These are phyloP conservation scores for Paramecium pentaurelia DNA, from an alignment of 73 alveolate species.

Conservation along the genomic window DNA sequence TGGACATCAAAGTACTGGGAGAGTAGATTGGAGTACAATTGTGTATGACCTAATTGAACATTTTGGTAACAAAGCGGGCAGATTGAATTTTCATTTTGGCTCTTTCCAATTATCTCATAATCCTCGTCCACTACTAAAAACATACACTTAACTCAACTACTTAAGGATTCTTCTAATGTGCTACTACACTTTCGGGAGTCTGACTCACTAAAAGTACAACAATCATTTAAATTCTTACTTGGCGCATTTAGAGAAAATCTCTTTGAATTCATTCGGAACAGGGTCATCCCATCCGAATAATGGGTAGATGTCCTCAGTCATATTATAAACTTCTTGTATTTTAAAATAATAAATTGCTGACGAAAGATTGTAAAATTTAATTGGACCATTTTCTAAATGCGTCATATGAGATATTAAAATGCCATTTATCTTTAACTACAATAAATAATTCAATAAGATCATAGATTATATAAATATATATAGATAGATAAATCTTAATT, in stretches of 20 bases:
- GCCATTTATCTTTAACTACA: not conserved
- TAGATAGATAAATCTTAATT: too few species aligned
- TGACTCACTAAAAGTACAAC: not conserved
- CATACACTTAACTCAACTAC: not conserved
- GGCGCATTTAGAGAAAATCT: not conserved
- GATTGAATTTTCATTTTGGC: slow-evolving; percentile 22
- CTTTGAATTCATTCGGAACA: slow-evolving; percentile 41
- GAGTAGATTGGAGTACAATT: not conserved
- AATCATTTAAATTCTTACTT: not conserved
- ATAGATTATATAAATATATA: not conserved
- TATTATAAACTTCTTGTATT: not conserved
- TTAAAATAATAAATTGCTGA: not conserved
- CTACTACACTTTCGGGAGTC: slow-evolving; percentile 27
- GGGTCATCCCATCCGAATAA: slow-evolving; percentile 28
- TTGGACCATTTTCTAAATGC: not conserved
- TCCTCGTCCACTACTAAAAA: slow-evolving; percentile 27
- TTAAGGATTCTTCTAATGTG: slow-evolving; percentile 17
- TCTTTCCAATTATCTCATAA: slow-evolving; percentile 21
- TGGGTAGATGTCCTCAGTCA: not conserved
- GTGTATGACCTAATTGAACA: not conserved
- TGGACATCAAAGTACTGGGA: not conserved
- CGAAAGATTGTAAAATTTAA: not conserved
- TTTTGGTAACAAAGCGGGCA: slow-evolving; percentile 25
- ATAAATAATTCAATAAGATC: not conserved
- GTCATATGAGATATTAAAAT: not conserved